Percentiles rank a stretch among this genome's conserved stretches.
Conservation (phyloP, 768 basidiomycete genomes). For the Coprinopsis sp. region DNA sequence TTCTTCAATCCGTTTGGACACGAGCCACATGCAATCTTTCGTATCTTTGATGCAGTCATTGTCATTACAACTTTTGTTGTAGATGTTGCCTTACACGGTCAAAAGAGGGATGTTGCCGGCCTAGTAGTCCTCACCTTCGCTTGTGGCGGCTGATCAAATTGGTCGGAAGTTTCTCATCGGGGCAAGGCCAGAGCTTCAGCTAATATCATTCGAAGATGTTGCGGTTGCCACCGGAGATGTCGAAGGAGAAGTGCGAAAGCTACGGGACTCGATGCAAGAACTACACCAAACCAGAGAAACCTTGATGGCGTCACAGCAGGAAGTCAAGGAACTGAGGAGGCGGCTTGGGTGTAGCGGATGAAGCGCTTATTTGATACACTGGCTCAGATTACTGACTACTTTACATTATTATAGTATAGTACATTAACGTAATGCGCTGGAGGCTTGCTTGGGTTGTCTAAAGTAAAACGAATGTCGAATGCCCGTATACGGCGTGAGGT, state of each 20-base stretch:
- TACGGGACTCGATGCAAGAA: constrained; percentile 45
- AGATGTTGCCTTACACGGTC: constrained; percentile 64
- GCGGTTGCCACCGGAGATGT: constrained; percentile 73
- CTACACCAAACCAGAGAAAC: constrained; percentile 39
- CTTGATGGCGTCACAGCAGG: constrained; percentile 23
- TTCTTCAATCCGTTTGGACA: constrained; percentile 61
- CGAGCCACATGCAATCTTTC: constrained; percentile 54
- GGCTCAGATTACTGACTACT: not conserved
- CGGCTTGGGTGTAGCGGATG: constrained; percentile 6
- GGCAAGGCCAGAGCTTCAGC: not conserved
- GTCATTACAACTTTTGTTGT: constrained; percentile 71
- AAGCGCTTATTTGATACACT: not conserved
- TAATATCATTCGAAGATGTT: constrained; percentile 44
- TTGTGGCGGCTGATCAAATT: constrained; percentile 80
- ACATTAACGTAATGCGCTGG: too few relatives aligned
- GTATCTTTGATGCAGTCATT: constrained; percentile 68
- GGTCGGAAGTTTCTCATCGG: constrained; percentile 38
- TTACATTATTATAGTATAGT: too few relatives aligned
- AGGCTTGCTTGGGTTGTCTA: too few relatives aligned
- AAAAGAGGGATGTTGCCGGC: constrained; percentile 64
- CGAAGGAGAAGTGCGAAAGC: constrained; percentile 47
- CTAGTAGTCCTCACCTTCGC: constrained; percentile 70
- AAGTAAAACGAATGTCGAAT: too few relatives aligned
- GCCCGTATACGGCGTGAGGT: too few relatives aligned
- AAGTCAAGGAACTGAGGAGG: constrained; percentile 11